These are phyloP conservation scores for Myxozyma kluyveri DNA, from an alignment of 805 yeast species.

Conservation along the genomic window DNA sequence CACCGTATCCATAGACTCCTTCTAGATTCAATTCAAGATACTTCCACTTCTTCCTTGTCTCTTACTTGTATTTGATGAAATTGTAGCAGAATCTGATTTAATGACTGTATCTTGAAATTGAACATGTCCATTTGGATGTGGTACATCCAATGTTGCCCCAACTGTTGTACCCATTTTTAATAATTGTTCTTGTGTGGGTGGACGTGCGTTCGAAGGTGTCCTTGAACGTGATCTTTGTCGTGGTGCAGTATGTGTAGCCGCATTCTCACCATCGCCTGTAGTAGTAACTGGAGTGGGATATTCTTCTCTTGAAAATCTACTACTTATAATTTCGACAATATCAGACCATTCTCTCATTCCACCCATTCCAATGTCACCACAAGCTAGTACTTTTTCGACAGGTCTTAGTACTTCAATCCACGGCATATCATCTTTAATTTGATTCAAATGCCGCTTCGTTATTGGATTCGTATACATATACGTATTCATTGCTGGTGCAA, in stretches of 20 bases:
- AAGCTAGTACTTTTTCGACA: slow-evolving; percentile 86
- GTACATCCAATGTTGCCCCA: too few relatives aligned
- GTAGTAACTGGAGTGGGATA: slow-evolving; percentile 11
- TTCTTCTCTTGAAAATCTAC: slow-evolving; percentile 46
- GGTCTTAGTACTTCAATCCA: slow-evolving; percentile 94
- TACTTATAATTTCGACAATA: slow-evolving; percentile 78
- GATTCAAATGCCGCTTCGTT: slow-evolving; percentile 75
- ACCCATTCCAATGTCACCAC: slow-evolving; percentile 99
- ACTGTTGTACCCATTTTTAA: too few relatives aligned
- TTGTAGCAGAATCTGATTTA: too few relatives aligned
- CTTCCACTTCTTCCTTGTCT: too few relatives aligned
- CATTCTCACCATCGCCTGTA: not conserved
- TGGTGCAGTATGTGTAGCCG: not conserved
- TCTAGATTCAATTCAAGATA: too few relatives aligned
- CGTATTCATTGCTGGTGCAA: slow-evolving; percentile 96
- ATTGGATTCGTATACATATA: slow-evolving; percentile 86
- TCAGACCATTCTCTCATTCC: slow-evolving; percentile 99
- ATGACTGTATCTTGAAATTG: slow-evolving; percentile 12
- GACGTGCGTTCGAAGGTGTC: slow-evolving; percentile 13
- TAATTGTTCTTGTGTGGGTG: too few relatives aligned
- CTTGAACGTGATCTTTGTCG: slow-evolving; percentile 6
- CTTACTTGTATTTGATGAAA: too few relatives aligned
- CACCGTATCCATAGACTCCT: not conserved
- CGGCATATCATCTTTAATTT: slow-evolving; percentile 85
- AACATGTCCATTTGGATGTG: slow-evolving; percentile 1